Base-by-base conservation (phyloP, 768 basidiomycete species). In the Leccinum longicurvipes region DNA sequence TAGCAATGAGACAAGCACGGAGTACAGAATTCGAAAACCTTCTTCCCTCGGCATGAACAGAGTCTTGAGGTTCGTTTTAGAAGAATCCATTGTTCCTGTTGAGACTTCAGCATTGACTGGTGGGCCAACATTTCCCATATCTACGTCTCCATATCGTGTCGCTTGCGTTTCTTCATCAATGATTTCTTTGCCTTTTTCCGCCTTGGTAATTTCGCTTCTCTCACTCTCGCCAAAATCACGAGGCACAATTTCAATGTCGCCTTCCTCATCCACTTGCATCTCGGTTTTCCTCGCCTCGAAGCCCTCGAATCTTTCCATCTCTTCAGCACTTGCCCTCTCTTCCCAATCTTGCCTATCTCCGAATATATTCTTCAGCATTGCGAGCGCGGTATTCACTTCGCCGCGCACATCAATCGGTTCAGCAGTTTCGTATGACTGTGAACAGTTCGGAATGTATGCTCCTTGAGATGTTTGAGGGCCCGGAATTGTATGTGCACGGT, bases 1-100 rank as follows among this genome's bases (percentile, higher is more conserved):
- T 28, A 51, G 25, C 6, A 31, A 36, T 3, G 11, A 47, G n/a
- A 44, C 7, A 31, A 25, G 14, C 11, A 34, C 21, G 2, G 24
- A 29, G 50, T 10, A 51, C 36, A 14, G 55, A 17, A 44, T 21
- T n/a, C 8, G 1, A 67, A 74, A n/a, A 86, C 87, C 80, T 65
- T 85, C 81, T 55, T 84, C 83, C 59, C 76, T 77, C 0, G 88
- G 86, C 17, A 84, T 84, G 60, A 93, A 91, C 6, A 92, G 73
- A 59, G 89, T 86, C 63, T 89, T 89, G 21, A 93, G 75, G 28
- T 76, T 82, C 8, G 63, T 66, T 41, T n/a, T 47, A 15, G 53
- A 48, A 54, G 50, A 51, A 53, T 50, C 50, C 17, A 15, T 7
- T 1, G 47, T 6, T 34, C 28, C 32, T 17, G 49, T 28, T 6